These are phyloP conservation scores for Hypoxylon sp. DNA, from an alignment of 2,329 filamentous ascomycete species.

Conservation along the genomic window DNA sequence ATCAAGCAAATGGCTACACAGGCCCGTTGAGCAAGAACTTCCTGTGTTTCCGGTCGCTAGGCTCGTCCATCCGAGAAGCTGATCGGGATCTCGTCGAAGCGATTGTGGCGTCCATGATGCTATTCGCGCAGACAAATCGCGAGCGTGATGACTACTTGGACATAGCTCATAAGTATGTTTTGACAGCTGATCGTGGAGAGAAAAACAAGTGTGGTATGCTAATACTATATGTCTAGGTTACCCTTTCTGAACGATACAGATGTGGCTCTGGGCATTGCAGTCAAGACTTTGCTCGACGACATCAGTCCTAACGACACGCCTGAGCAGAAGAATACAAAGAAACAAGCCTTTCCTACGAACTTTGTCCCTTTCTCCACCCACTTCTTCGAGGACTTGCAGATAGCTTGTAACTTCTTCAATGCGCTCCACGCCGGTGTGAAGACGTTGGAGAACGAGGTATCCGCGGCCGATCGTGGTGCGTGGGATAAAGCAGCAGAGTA, in stretches of 20 bases:
- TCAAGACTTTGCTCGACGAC: constrained; percentile 81
- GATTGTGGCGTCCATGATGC: constrained; percentile 78
- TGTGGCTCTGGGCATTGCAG: constrained; percentile 78
- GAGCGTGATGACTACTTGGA: constrained; percentile 71
- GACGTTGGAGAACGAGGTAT: constrained; percentile 57
- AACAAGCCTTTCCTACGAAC: constrained; percentile 58
- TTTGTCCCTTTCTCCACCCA: constrained; percentile 67
- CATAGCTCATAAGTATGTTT: constrained; percentile 72
- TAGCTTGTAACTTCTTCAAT: constrained; percentile 65
- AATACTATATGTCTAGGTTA: constrained; percentile 56
- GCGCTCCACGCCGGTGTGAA: constrained; percentile 66
- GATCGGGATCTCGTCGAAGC: constrained; percentile 87
- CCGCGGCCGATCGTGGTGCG: constrained; percentile 54
- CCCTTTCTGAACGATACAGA: constrained; percentile 76
- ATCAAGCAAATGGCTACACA: constrained; percentile 89
- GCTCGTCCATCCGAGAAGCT: constrained; percentile 78
- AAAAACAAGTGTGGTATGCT: constrained; percentile 23
- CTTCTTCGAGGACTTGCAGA: constrained; percentile 66
- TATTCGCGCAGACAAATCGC: constrained; percentile 80
- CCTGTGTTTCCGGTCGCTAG: constrained; percentile 84
- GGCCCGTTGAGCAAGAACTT: constrained; percentile 91
- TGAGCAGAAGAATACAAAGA: constrained; percentile 55
- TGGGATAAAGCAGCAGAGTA: constrained; percentile 66
- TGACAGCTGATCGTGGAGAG: not conserved
- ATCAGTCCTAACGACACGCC: constrained; percentile 65